Conservation (phyloP, 176 grass and related monocot species). For the Cenchrus fungigraminus region DNA sequence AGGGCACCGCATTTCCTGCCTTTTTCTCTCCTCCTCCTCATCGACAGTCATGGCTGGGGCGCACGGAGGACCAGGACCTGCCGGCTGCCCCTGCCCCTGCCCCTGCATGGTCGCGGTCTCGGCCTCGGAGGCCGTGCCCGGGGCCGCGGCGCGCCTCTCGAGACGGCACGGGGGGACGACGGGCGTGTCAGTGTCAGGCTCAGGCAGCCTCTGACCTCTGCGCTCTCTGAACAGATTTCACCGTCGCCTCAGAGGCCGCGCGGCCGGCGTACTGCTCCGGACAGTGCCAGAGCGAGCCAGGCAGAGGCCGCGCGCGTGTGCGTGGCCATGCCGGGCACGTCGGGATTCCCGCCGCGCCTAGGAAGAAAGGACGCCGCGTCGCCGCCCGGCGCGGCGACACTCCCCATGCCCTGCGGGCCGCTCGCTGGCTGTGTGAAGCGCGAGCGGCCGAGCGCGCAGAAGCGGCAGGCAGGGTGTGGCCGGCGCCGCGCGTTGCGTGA, state of each 20-base stretch:
- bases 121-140: slow-evolving; percentile 13
- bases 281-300: no score
- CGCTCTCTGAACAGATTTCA: slow-evolving; percentile 17
- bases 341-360: slow-evolving; percentile 8
- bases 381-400: background rate
- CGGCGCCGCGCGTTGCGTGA: background rate
- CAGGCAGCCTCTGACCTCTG: slow-evolving; percentile 16
- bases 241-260: background rate
- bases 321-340: background rate
- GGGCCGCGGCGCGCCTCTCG: slow-evolving; percentile 7
- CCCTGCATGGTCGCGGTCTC: background rate
- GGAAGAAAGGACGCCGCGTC: background rate
- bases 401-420: background rate
- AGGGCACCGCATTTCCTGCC: no score
- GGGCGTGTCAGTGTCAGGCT: background rate
- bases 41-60: no score
- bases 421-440: no score
- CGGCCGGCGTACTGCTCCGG: no score
- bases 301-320: background rate
- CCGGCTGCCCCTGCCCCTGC: background rate
- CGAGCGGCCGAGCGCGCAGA: no score
- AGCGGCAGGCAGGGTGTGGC: background rate
- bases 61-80: no score
- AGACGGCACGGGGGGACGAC: slow-evolving; percentile 31
- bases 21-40: no score